Percentiles rank a stretch among this genome's conserved stretches.
Evolutionary conservation across 345 rosid species (phyloP).

Genomic region (Excoecaria cochinchinensis): DNA sequence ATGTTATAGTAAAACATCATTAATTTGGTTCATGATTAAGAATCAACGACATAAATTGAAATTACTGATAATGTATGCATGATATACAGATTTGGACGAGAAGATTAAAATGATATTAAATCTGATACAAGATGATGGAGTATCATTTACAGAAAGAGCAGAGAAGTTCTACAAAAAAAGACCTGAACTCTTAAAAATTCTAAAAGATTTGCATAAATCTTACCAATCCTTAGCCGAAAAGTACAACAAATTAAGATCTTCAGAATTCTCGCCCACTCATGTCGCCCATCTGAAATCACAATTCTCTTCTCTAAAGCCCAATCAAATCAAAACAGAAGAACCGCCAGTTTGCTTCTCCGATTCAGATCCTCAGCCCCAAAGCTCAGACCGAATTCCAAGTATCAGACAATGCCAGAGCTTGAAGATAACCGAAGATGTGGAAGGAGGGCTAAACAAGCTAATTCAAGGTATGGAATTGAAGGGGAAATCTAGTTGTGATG

Average conservation of each 20-base stretch:
- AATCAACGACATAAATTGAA: not conserved
- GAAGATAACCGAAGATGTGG: not conserved
- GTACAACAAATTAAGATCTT: conserved; percentile 19
- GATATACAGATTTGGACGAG: conserved; percentile 26
- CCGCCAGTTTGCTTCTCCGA: not conserved
- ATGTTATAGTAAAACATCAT: too few species aligned
- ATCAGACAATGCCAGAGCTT: too few species aligned
- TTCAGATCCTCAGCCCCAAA: not conserved
- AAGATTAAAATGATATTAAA: conserved; percentile 17
- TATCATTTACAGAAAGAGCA: conserved; percentile 26
- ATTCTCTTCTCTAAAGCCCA: not conserved
- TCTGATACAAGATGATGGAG: conserved; percentile 28
- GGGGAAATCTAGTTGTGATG: not conserved
- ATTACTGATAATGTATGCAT: not conserved
- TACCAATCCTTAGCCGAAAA: conserved; percentile 23
- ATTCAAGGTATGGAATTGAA: not conserved
- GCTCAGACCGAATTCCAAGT: not conserved
- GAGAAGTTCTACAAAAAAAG: conserved; percentile 27
- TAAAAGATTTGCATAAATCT: conserved; percentile 21
- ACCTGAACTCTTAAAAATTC: conserved; percentile 21
- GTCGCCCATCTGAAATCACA: conserved; percentile 9
- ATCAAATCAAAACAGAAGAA: conserved; percentile 3
- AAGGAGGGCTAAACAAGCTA: not conserved
- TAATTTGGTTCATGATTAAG: too few species aligned
- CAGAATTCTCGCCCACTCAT: not conserved